Evolutionary conservation across 2,329 filamentous ascomycete genomes (phyloP), one percentile per base, ranked within the genome.

Genomic region (Sporothrix mexicana): DNA sequence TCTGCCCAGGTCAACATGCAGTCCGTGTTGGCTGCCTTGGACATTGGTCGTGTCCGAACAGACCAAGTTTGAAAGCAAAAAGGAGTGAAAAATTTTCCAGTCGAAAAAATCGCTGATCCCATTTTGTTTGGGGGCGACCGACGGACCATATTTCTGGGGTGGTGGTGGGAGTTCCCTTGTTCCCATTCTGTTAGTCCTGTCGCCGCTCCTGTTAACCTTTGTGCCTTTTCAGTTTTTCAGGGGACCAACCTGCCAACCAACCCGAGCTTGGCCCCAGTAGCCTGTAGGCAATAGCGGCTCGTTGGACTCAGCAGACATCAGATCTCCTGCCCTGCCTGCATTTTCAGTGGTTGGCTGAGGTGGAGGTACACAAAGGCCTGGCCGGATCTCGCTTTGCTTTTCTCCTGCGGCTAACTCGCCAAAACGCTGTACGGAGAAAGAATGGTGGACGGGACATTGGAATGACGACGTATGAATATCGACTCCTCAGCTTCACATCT

Each of bases 361-460:
- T 36, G 30, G 30, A 36, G 30, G 59, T 7, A 10, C 17, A 6
- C n/a, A 45, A 30, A 36, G 57, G 25, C 57, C 57, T 61, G 25
- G 57, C 36, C 53, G 20, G 68, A 69, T 53, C 30, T 36, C 30
- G 30, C 30, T 36, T 36, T 36, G 30, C 30, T 36, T 61, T 62
- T 70, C 49, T 12, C 2, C 69, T 57, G 61, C 70, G 61, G 70
- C 61, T 67, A 72, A 41, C 70, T 59, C 70, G 41, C 70, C 41
- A 67, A 51, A 51, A 51, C n/a, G 8, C 12, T 43, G n/a, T 13
- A 57, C 55, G n/a, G 23, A 30, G 20, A 3, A 25, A 25, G 12
- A 15, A 36, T 7, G 30, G 30, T 5, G 30, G 30, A 36, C 30
- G 30, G 30, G 30, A 36, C 30, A 36, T 36, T 2, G 30, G 7